A percentile compares a stretch with the other conserved stretches of the same genome.
Conservation (phyloP, 192 early-diverging fungal genomes). For the Chytriomyces sp. region DNA sequence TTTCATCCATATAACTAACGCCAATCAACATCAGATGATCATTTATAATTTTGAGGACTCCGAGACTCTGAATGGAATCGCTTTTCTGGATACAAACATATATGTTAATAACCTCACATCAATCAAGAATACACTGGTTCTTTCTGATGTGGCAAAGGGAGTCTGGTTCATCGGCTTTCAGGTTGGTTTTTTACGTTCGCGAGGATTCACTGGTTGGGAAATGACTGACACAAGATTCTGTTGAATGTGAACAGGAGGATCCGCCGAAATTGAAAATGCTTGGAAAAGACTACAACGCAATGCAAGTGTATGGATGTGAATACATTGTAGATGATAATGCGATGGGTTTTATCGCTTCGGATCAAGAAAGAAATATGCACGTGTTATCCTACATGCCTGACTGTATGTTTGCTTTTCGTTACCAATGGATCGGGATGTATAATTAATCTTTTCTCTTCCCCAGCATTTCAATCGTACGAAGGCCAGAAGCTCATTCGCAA, state of each 20-base stretch:
- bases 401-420: conserved; percentile 58
- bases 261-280: conserved; percentile 86
- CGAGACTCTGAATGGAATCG: conserved; percentile 79
- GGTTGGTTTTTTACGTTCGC: conserved; percentile 48
- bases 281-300: conserved; percentile 84
- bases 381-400: conserved; percentile 86
- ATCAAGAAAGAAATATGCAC: conserved; percentile 81
- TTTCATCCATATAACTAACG: background rate
- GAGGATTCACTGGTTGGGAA: conserved; percentile 3
- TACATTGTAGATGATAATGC: conserved; percentile 78
- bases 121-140: conserved; percentile 85
- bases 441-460: background rate
- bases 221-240: background rate
- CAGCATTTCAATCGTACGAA: conserved; percentile 84
- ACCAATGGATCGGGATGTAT: background rate
- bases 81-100: conserved; percentile 92
- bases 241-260: conserved; percentile 67
- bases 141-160: conserved; percentile 87
- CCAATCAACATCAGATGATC: conserved; percentile 61
- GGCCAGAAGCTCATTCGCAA: conserved; percentile 88
- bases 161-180: conserved; percentile 93
- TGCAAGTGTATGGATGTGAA: conserved; percentile 76
- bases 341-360: conserved; percentile 79
- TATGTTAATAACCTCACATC: conserved; percentile 82
- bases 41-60: conserved; percentile 83